Conservation (phyloP, 2,329 filamentous ascomycete genomes). For the Aspergillus unguis region DNA sequence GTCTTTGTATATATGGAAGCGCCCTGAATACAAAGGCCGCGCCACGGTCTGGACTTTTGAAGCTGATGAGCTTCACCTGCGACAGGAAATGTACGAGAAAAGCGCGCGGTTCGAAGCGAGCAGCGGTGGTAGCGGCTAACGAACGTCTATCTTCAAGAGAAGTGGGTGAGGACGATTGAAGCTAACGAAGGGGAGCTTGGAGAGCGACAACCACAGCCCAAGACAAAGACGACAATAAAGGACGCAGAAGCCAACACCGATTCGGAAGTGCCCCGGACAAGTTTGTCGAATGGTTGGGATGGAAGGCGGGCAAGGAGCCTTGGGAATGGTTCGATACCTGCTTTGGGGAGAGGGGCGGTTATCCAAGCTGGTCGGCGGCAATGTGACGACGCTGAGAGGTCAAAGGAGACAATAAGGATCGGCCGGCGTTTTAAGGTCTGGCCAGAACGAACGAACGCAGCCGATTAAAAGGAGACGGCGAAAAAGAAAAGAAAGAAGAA, state of each 20-base stretch:
- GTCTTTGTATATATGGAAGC: slow-evolving; percentile 15
- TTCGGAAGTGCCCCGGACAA: slow-evolving; percentile 9
- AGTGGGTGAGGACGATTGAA: slow-evolving; percentile 9
- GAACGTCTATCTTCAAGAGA: slow-evolving; percentile 3
- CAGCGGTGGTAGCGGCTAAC: slow-evolving; percentile 19
- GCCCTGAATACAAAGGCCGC: slow-evolving; percentile 7
- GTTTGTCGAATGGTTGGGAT: slow-evolving; percentile 15
- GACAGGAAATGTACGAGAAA: slow-evolving; percentile 7
- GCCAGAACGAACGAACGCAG: slow-evolving; percentile 23
- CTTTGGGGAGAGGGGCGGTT: slow-evolving; percentile 19
- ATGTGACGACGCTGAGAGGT: slow-evolving; percentile 24
- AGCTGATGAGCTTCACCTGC: slow-evolving; percentile 14
- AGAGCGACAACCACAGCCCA: slow-evolving; percentile 6
- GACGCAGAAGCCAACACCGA: slow-evolving; percentile 11
- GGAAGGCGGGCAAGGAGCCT: slow-evolving; percentile 9
- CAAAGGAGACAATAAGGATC: slow-evolving; percentile 20
- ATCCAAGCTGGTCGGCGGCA: slow-evolving; percentile 25
- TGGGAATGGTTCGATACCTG: slow-evolving; percentile 19
- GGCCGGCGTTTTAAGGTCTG: slow-evolving; percentile 14
- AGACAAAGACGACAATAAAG: slow-evolving; percentile 4
- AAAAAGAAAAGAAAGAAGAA: slow-evolving; percentile 26
- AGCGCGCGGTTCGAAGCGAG: slow-evolving; percentile 14
- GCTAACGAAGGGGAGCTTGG: slow-evolving; percentile 7
- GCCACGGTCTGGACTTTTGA: slow-evolving; percentile 9
- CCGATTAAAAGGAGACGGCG: slow-evolving; percentile 16